Conservation (phyloP, 2,329 filamentous ascomycete species). For the Xylaria sp. region DNA sequence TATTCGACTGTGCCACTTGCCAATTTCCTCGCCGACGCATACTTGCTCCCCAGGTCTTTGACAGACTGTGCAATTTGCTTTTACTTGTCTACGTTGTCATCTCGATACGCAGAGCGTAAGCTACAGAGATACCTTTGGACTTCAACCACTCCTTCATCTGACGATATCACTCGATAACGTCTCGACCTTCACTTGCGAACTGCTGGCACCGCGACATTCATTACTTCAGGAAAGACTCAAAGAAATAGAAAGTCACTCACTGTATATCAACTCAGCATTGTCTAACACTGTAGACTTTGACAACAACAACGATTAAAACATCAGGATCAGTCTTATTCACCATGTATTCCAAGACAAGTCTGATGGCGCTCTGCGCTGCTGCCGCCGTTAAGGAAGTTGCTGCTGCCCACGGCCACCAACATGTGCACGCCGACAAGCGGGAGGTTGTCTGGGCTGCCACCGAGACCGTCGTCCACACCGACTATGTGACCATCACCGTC, state of each 20-base stretch:
- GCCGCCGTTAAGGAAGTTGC: constrained; percentile 45
- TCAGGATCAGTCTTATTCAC: constrained; percentile 28
- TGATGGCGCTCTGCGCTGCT: constrained; percentile 48
- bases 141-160: constrained; percentile 43
- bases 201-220: constrained; percentile 47
- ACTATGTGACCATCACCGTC: constrained; percentile 47
- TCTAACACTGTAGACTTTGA: constrained; percentile 12
- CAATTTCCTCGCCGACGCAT: constrained; percentile 41
- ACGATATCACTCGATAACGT: constrained; percentile 42
- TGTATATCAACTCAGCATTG: constrained; percentile 1
- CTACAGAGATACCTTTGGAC: constrained; percentile 34
- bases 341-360: constrained; percentile 48
- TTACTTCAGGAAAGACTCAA: constrained; percentile 38
- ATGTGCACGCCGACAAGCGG: constrained; percentile 46
- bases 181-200: constrained; percentile 43
- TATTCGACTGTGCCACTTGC: constrained; percentile 32
- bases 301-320: constrained; percentile 6
- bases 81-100: constrained; percentile 28
- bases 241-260: constrained; percentile 17
- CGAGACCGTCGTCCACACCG: constrained; percentile 47
- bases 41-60: constrained; percentile 48
- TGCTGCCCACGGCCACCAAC: constrained; percentile 44
- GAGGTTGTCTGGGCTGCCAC: constrained; percentile 46
- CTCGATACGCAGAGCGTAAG: constrained; percentile 44
- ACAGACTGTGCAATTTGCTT: constrained; percentile 44